Evolutionary conservation across 208 protist genomes (phyloP).

Genomic region (Wallacemonas sp.): DNA sequence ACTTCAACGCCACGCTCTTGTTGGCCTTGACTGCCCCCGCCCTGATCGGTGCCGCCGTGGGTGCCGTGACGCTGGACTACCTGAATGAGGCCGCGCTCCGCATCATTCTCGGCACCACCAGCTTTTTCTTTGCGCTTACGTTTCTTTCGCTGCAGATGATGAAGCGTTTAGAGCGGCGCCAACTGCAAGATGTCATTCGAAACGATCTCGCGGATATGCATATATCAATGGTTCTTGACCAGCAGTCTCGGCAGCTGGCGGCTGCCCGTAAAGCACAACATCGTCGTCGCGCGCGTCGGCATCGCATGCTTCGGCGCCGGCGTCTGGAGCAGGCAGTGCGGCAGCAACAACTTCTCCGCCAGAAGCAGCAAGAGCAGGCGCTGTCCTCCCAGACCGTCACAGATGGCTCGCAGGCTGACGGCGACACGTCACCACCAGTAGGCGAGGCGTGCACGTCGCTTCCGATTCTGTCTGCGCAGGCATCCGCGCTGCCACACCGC

Average conservation of each 20-base stretch:
- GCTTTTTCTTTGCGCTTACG: conserved; percentile 41
- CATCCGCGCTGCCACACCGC: background rate
- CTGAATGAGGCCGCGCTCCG: conserved; percentile 26
- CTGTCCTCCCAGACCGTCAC: no score
- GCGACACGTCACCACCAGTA: no score
- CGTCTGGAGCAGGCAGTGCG: conserved; percentile 2
- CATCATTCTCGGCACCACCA: conserved; percentile 36
- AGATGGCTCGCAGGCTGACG: no score
- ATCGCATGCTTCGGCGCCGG: conserved; percentile 18
- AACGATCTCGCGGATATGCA: conserved; percentile 35
- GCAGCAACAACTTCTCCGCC: conserved; percentile 11
- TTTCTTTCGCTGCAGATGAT: conserved; percentile 38
- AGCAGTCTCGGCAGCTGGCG: conserved; percentile 12
- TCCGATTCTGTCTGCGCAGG: background rate
- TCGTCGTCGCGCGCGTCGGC: conserved; percentile 7
- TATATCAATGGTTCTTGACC: conserved; percentile 24
- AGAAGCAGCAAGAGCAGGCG: conserved; percentile 6
- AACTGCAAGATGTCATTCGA: conserved; percentile 34
- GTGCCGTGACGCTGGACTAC: conserved; percentile 24
- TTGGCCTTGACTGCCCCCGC: conserved; percentile 23
- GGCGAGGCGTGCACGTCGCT: no score
- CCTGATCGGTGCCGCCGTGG: conserved; percentile 22
- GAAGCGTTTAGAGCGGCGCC: conserved; percentile 32
- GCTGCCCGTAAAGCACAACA: background rate
- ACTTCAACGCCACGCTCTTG: conserved; percentile 25